Conservation (phyloP, 108 stramenopile species). For the Schizochytrium sp. region DNA sequence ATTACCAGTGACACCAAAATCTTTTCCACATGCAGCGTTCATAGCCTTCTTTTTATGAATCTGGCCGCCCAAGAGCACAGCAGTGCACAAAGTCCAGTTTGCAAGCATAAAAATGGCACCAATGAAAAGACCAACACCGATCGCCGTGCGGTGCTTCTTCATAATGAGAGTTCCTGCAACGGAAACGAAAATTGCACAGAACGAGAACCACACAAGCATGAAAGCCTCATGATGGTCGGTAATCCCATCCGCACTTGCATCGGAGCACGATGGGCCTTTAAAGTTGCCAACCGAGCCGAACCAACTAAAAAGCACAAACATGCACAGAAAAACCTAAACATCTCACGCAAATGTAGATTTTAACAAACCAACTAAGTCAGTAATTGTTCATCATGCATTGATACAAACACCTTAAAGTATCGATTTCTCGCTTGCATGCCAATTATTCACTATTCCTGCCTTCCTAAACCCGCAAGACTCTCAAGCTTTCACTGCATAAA, state of each 20-base stretch:
- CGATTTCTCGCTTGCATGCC: too few species aligned
- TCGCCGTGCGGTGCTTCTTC: conserved; percentile 57
- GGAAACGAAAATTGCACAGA: conserved; percentile 22
- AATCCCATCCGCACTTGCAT: background rate
- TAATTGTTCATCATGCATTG: too few species aligned
- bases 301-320: conserved; percentile 47
- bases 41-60: conserved; percentile 43
- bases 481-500: too few species aligned
- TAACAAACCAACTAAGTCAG: background rate
- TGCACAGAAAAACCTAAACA: background rate
- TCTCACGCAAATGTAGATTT: background rate
- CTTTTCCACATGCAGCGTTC: background rate
- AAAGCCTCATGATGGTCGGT: conserved; percentile 59
- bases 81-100: conserved; percentile 49
- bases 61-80: conserved; percentile 43
- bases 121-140: conserved; percentile 56
- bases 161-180: conserved; percentile 46
- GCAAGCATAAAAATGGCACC: conserved; percentile 28
- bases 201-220: conserved; percentile 42
- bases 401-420: too few species aligned
- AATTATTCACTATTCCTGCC: too few species aligned
- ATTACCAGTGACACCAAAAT: conserved; percentile 20
- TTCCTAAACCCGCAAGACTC: too few species aligned
- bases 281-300: conserved; percentile 41
- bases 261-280: conserved; percentile 9